A percentile compares a stretch with the other conserved stretches of the same genome.
These are phyloP conservation scores for Eucalyptus curtisii DNA, from an alignment of 345 rosid species.

Conservation along the genomic window DNA sequence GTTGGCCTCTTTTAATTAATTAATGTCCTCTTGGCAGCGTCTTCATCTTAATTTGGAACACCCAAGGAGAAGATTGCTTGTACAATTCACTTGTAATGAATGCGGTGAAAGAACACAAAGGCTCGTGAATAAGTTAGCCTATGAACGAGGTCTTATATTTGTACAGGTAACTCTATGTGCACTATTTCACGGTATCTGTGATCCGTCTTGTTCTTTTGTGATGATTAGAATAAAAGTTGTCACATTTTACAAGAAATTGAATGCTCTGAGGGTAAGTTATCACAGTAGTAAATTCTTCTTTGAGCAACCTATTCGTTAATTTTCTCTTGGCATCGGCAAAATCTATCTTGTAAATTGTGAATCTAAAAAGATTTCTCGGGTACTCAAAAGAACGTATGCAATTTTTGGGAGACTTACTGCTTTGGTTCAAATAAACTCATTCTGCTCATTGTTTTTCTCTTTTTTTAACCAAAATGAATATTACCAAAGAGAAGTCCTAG, in stretches of 20 bases:
- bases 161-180: conserved; percentile 40
- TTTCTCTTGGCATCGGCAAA: background rate
- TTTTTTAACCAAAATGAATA: background rate
- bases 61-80: conserved; percentile 81
- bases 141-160: conserved; percentile 74
- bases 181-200: background rate
- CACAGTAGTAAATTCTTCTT: background rate
- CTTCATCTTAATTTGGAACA: conserved; percentile 43
- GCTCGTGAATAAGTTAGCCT: conserved; percentile 70
- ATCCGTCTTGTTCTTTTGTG: background rate
- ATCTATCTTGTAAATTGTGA: background rate
- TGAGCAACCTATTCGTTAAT: background rate
- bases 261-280: background rate
- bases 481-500: background rate
- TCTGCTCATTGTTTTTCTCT: background rate
- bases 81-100: conserved; percentile 58
- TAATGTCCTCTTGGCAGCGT: conserved; percentile 16
- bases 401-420: background rate
- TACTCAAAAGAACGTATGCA: background rate
- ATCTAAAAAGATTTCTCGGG: background rate
- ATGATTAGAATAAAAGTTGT: background rate
- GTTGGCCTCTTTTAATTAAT: background rate
- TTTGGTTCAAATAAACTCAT: background rate
- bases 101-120: conserved; percentile 80
- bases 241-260: background rate